Conservation (phyloP, 192 early-diverging fungal genomes). For the Coemansia sp. region DNA sequence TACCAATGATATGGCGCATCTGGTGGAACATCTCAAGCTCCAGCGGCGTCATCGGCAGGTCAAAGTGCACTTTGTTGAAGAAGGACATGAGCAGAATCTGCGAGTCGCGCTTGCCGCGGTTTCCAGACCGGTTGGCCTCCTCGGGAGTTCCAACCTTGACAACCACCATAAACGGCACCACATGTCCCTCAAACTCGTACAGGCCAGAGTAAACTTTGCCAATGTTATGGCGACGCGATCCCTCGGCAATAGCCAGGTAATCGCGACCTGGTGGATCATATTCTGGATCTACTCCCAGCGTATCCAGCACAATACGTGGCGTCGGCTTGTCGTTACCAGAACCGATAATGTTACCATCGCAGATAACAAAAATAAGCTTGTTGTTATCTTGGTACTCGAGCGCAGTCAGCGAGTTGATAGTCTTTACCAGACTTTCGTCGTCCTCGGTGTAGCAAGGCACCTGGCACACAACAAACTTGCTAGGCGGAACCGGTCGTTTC, state of each 20-base stretch:
- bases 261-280: conserved; percentile 72
- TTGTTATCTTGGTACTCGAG: conserved; percentile 83
- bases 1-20: conserved; percentile 95
- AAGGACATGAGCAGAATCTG: conserved; percentile 96
- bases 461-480: conserved; percentile 94
- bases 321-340: conserved; percentile 92
- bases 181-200: conserved; percentile 85
- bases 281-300: conserved; percentile 80
- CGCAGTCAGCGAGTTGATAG: conserved; percentile 75
- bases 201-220: conserved; percentile 96
- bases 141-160: conserved; percentile 91
- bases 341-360: conserved; percentile 89
- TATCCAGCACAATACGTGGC: conserved; percentile 84
- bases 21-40: conserved; percentile 97
- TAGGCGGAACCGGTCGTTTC: conserved; percentile 73
- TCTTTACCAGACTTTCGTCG: conserved; percentile 76
- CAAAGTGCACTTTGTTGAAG: conserved; percentile 92
- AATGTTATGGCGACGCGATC: conserved; percentile 89
- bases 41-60: conserved; percentile 85
- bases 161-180: conserved; percentile 93
- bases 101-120: conserved; percentile 98
- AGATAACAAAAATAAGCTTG: conserved; percentile 82
- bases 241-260: conserved; percentile 90
- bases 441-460: conserved; percentile 96
- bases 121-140: conserved; percentile 85